These are phyloP conservation scores for Hymenotorrendiella dingleyae DNA, from an alignment of 2,329 filamentous ascomycete species.

Conservation along the genomic window DNA sequence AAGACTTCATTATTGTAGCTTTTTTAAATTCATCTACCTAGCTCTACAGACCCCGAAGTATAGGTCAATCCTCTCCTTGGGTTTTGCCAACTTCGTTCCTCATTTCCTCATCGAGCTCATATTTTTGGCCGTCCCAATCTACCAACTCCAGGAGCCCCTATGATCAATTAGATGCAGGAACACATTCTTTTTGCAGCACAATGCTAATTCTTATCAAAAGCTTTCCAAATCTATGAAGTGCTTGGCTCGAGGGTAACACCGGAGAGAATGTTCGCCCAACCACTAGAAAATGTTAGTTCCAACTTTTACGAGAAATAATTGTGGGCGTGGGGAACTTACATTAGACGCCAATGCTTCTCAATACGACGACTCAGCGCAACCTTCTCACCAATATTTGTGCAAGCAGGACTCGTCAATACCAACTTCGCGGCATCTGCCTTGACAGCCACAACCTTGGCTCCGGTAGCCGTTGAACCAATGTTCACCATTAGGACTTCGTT, in stretches of 20 bases:
- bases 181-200: not conserved
- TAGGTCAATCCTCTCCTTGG: not conserved
- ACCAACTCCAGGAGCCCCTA: slow-evolving; percentile 21
- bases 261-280: slow-evolving; percentile 62
- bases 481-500: slow-evolving; percentile 99
- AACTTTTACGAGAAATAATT: not conserved
- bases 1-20: too few species aligned
- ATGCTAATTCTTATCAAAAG: not conserved
- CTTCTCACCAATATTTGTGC: slow-evolving; percentile 97
- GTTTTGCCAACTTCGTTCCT: not conserved
- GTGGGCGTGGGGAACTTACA: slow-evolving; percentile 32
- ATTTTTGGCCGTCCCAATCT: slow-evolving; percentile 26
- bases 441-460: slow-evolving; percentile 94
- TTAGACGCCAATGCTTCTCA: slow-evolving; percentile 97
- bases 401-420: slow-evolving; percentile 85
- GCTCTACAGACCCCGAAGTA: not conserved
- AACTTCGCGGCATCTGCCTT: slow-evolving; percentile 97
- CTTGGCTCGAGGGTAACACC: slow-evolving; percentile 31
- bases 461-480: slow-evolving; percentile 94
- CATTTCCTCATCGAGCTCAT: slow-evolving; percentile 17
- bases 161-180: slow-evolving; percentile 8
- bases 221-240: slow-evolving; percentile 18
- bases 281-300: slow-evolving; percentile 32
- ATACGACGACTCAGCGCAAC: slow-evolving; percentile 93
- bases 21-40: slow-evolving; percentile 3